Evolutionary conservation across 371 early-diverging fungal species (phyloP).

Genomic region (Blakeslea trispora): DNA sequence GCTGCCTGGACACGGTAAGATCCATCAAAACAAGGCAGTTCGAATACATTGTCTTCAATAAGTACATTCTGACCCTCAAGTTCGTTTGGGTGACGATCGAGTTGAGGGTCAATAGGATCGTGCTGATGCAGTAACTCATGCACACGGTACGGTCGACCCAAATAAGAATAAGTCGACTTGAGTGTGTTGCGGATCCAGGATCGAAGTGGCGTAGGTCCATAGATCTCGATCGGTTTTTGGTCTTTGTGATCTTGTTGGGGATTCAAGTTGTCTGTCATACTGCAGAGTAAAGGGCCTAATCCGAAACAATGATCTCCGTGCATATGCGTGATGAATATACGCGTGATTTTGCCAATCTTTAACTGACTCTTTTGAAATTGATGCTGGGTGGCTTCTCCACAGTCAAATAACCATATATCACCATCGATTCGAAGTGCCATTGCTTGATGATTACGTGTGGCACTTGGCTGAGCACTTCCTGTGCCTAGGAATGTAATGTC

Average conservation of each 20-base stretch:
- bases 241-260: conserved; percentile 17
- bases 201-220: conserved; percentile 56
- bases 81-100: conserved; percentile 44
- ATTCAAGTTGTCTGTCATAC: conserved; percentile 44
- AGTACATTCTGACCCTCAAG: conserved; percentile 34
- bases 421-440: conserved; percentile 57
- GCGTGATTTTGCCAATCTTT: conserved; percentile 46
- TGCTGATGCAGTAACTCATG: conserved; percentile 42
- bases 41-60: conserved; percentile 9
- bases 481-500: conserved; percentile 70
- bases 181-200: conserved; percentile 54
- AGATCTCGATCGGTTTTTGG: conserved; percentile 45
- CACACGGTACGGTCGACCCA: conserved; percentile 42
- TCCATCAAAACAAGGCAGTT: conserved; percentile 5
- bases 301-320: conserved; percentile 70
- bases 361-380: conserved; percentile 57
- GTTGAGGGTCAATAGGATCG: conserved; percentile 24
- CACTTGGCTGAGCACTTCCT: conserved; percentile 71
- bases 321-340: conserved; percentile 63
- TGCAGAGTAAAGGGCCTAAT: conserved; percentile 56
- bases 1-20: conserved; percentile 39
- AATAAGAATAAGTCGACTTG: conserved; percentile 39
- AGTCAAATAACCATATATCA: conserved; percentile 69
- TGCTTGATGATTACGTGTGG: conserved; percentile 69
- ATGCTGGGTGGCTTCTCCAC: conserved; percentile 77